Conservation (phyloP, 2,329 filamentous ascomycete genomes). For the Fusarium stilboides region DNA sequence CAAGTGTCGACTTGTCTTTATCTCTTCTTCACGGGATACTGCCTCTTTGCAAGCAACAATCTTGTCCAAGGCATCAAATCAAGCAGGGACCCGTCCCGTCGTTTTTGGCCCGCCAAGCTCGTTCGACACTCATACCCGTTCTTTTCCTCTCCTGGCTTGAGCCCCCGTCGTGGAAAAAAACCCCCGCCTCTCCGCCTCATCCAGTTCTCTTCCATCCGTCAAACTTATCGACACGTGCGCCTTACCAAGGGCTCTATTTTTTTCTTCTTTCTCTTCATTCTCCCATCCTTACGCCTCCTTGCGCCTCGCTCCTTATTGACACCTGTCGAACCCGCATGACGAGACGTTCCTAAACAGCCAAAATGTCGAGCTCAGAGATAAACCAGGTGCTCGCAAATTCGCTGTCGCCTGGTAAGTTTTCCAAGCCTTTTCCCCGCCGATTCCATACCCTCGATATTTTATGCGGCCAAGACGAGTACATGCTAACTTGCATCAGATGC, state of each 20-base stretch:
- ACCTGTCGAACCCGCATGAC: slow-evolving; percentile 56
- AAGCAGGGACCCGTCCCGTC: slow-evolving; percentile 31
- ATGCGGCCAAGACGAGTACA: slow-evolving; percentile 25
- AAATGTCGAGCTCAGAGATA: slow-evolving; percentile 88
- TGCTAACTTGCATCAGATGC: slow-evolving; percentile 76
- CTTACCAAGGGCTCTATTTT: slow-evolving; percentile 45
- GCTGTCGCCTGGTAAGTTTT: slow-evolving; percentile 87
- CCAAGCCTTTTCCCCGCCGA: slow-evolving; percentile 25
- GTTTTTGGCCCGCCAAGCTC: slow-evolving; percentile 43
- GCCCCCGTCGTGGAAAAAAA: slow-evolving; percentile 45
- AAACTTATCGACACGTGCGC: slow-evolving; percentile 54
- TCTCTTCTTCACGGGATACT: slow-evolving; percentile 30
- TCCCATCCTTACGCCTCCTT: slow-evolving; percentile 18
- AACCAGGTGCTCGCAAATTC: slow-evolving; percentile 98
- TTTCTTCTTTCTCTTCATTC: slow-evolving; percentile 35
- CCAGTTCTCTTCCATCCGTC: slow-evolving; percentile 45
- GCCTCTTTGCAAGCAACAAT: slow-evolving; percentile 27
- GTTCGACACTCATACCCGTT: slow-evolving; percentile 47
- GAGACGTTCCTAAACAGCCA: slow-evolving; percentile 57
- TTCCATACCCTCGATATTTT: slow-evolving; percentile 17
- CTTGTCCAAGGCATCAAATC: slow-evolving; percentile 30
- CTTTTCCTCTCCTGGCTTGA: slow-evolving; percentile 47
- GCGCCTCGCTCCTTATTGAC: slow-evolving; percentile 45
- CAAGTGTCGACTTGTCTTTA: slow-evolving; percentile 12
- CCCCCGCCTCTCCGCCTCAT: slow-evolving; percentile 52